These are phyloP conservation scores for Lepidium africanum DNA, from an alignment of 345 rosid species.

Conservation along the genomic window DNA sequence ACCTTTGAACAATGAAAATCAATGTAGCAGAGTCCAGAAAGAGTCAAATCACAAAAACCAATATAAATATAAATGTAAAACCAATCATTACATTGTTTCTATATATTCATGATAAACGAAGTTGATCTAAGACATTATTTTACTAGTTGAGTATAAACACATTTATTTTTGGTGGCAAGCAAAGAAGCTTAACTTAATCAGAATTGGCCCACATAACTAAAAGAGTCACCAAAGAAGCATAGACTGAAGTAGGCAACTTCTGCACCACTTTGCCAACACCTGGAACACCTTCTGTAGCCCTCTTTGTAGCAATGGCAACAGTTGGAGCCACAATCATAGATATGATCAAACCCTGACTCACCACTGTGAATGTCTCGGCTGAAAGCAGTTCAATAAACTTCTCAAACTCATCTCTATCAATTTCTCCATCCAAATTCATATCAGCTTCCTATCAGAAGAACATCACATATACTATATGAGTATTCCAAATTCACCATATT, in stretches of 20 bases:
- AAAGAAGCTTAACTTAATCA: slow-evolving; percentile 1
- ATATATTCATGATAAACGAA: not conserved
- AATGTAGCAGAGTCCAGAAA: not conserved
- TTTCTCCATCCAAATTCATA: slow-evolving; percentile 68
- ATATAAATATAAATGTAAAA: not conserved
- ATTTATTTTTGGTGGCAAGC: not conserved
- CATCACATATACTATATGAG: not conserved
- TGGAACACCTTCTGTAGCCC: slow-evolving; percentile 80
- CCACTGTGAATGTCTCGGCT: slow-evolving; percentile 50
- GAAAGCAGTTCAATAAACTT: slow-evolving; percentile 53
- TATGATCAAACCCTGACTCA: slow-evolving; percentile 75
- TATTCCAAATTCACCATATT: not conserved
- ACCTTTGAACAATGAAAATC: not conserved
- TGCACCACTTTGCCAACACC: slow-evolving; percentile 79
- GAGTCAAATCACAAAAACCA: not conserved
- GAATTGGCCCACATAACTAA: slow-evolving; percentile 46
- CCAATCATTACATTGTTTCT: not conserved
- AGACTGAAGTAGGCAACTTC: slow-evolving; percentile 66
- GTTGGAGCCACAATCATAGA: slow-evolving; percentile 85
- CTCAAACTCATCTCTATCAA: slow-evolving; percentile 69
- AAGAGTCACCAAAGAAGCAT: slow-evolving; percentile 79
- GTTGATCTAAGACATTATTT: not conserved
- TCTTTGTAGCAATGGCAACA: slow-evolving; percentile 80
- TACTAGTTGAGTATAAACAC: not conserved
- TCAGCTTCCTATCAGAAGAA: slow-evolving; percentile 48